Percentiles rank a stretch among this genome's conserved stretches.
Evolutionary conservation across 805 yeast genomes (phyloP).

Genomic region (Kurtzmaniella fragi): DNA sequence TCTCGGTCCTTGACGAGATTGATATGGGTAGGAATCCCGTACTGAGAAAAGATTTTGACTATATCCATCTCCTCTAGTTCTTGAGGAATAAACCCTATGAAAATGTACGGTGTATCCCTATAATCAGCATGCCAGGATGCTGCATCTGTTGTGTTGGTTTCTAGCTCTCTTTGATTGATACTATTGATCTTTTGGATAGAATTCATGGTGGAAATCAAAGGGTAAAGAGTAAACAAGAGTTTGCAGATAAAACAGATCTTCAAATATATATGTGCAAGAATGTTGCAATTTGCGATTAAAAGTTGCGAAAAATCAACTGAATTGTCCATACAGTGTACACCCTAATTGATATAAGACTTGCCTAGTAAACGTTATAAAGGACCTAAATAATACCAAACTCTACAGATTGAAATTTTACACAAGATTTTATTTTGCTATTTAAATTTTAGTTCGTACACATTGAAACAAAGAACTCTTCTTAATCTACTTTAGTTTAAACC

Average conservation of each 20-base stretch:
- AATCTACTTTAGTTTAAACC: constrained; percentile 30
- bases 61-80: constrained; percentile 73
- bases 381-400: too few species aligned
- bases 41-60: constrained; percentile 77
- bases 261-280: too few species aligned
- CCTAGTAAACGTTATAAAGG: too few species aligned
- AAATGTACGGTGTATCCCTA: constrained; percentile 68
- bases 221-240: neutral
- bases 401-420: too few species aligned
- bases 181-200: constrained; percentile 42
- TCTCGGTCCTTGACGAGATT: constrained; percentile 61
- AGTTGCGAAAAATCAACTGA: too few species aligned
- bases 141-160: constrained; percentile 47
- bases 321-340: too few species aligned
- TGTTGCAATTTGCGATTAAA: constrained; percentile 16
- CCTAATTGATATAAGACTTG: too few species aligned
- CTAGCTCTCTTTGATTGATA: constrained; percentile 65
- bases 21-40: constrained; percentile 78
- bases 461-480: too few species aligned
- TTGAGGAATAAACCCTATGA: constrained; percentile 66
- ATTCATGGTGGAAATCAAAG: constrained; percentile 22
- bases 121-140: constrained; percentile 93
- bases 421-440: too few species aligned
- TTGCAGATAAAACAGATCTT: neutral
- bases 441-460: too few species aligned